Conservation (phyloP, 305 asterid genomes). For the Solanum chacoense region DNA sequence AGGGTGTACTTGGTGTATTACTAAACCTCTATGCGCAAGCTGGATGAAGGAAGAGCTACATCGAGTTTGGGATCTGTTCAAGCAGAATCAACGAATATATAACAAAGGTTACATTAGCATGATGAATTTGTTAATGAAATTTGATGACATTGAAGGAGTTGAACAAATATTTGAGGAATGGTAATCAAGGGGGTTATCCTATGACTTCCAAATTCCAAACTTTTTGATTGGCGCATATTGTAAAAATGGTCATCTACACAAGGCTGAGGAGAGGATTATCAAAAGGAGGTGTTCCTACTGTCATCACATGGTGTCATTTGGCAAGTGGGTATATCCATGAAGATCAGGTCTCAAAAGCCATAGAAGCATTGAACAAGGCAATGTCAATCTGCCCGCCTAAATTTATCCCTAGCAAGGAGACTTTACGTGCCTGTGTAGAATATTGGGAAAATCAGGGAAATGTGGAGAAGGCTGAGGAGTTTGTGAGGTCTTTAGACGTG, state of each 20-base stretch:
- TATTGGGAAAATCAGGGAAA: slow-evolving; percentile 30
- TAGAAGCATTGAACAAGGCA: slow-evolving; percentile 51
- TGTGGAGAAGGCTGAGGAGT: slow-evolving; percentile 31
- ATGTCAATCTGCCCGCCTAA: slow-evolving; percentile 27
- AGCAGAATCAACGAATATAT: slow-evolving; percentile 14
- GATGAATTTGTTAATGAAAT: slow-evolving; percentile 40
- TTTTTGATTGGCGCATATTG: slow-evolving; percentile 47
- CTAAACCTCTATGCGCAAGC: slow-evolving; percentile 38
- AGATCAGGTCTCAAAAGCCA: slow-evolving; percentile 24
- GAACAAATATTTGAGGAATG: slow-evolving; percentile 53
- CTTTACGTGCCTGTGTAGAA: slow-evolving; percentile 33
- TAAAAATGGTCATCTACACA: slow-evolving; percentile 29
- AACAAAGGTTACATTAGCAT: slow-evolving; percentile 47
- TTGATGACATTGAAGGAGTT: slow-evolving; percentile 36
- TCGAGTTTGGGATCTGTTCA: slow-evolving; percentile 39
- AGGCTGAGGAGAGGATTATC: slow-evolving; percentile 41
- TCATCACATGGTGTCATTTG: slow-evolving; percentile 44
- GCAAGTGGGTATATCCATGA: slow-evolving; percentile 37
- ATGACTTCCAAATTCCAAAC: slow-evolving; percentile 51
- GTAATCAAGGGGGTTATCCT: slow-evolving; percentile 29
- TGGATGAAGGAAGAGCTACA: slow-evolving; percentile 33
- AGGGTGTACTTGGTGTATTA: slow-evolving; percentile 13
- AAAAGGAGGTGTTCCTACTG: slow-evolving; percentile 39
- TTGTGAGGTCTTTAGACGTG: slow-evolving; percentile 16
- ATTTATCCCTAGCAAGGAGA: slow-evolving; percentile 22